phyloP scores from a whole-genome alignment of 148 eudicot genomes.

The Rhododendron williamsianum region DNA sequence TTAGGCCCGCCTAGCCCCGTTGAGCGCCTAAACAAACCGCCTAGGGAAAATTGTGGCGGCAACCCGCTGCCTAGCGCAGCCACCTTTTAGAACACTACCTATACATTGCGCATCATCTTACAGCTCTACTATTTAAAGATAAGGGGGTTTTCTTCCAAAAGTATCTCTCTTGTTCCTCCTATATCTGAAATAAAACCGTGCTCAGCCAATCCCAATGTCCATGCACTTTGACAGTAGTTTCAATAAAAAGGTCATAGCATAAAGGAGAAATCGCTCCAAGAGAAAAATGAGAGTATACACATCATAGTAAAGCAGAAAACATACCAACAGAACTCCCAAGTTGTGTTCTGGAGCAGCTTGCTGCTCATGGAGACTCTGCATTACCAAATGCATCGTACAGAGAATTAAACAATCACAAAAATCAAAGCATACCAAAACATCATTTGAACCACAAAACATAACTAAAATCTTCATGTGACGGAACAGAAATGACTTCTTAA shows the following conservation, averaged over 20 bases:
- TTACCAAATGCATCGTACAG: slow-evolving; percentile 10
- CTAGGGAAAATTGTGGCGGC: no score
- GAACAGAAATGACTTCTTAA: not conserved
- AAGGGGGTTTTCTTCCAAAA: not conserved
- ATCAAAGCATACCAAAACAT: not conserved
- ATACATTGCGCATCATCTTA: not conserved
- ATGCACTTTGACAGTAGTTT: not conserved
- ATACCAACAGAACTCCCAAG: slow-evolving; percentile 84
- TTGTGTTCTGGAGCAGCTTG: slow-evolving; percentile 64
- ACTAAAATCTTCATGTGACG: not conserved
- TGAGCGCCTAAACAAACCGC: no score
- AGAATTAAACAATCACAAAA: slow-evolving; percentile 6
- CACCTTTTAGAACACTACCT: no score
- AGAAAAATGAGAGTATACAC: not conserved
- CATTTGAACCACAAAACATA: not conserved
- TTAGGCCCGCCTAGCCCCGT: no score
- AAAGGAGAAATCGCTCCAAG: slow-evolving; percentile 4
- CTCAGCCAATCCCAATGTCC: not conserved
- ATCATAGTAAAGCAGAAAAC: slow-evolving; percentile 8
- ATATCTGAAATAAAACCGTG: not conserved
- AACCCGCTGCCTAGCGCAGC: no score
- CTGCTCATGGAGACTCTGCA: slow-evolving; percentile 53
- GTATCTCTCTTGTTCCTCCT: not conserved
- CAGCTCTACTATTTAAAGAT: not conserved
- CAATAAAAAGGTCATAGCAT: not conserved